phyloP scores from a whole-genome alignment of 1,284 basidiomycete species.

The Cutaneotrichosporon cutaneum region DNA sequence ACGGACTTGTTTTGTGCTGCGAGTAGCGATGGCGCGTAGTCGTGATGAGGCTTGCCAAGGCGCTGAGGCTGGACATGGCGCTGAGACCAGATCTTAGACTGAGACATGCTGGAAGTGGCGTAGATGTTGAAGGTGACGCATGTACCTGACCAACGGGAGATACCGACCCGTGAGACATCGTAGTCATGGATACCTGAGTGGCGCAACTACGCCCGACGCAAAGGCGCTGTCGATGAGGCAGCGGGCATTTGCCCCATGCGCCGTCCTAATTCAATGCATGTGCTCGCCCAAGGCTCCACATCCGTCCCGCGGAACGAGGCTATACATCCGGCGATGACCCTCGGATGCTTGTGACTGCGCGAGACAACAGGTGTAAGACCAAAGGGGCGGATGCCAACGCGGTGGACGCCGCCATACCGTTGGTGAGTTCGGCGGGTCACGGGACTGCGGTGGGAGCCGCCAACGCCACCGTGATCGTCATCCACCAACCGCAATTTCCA shows the following conservation, averaged over 20 bases:
- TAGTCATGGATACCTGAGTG: not conserved
- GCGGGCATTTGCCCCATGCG: not conserved
- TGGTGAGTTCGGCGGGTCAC: not conserved
- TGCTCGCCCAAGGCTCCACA: not conserved
- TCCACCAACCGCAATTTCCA: not conserved
- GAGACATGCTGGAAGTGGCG: too few relatives aligned
- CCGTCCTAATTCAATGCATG: not conserved
- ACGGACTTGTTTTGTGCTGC: too few relatives aligned
- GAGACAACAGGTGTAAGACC: not conserved
- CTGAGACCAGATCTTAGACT: too few relatives aligned
- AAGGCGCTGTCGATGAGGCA: not conserved
- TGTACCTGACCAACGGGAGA: not conserved
- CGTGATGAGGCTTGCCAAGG: too few relatives aligned
- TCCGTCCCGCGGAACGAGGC: not conserved
- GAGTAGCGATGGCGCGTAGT: not conserved
- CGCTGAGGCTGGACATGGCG: too few relatives aligned
- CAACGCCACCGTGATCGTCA: not conserved
- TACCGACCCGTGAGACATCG: not conserved
- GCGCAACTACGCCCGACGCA: not conserved
- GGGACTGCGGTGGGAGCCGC: not conserved
- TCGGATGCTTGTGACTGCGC: not conserved
- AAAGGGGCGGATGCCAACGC: not conserved
- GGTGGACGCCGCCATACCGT: not conserved
- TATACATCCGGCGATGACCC: not conserved
- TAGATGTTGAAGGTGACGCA: not conserved